A percentile compares a stretch with the other conserved stretches of the same genome.
phyloP scores from a whole-genome alignment of 768 basidiomycete species.

The Neoboletus brunneissimus region DNA sequence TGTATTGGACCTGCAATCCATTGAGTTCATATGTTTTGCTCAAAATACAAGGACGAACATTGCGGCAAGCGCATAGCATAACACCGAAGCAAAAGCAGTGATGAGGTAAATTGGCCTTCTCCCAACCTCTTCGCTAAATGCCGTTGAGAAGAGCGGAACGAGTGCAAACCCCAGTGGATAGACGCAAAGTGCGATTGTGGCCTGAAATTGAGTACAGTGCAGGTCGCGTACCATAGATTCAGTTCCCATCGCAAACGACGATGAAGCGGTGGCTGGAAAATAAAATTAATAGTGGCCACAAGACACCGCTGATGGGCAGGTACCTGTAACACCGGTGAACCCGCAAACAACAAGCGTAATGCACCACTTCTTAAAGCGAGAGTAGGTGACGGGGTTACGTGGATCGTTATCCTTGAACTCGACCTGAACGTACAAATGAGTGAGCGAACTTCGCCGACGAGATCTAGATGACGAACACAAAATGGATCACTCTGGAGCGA shows the following conservation, averaged over 20 bases:
- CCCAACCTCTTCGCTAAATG: slow-evolving; percentile 71
- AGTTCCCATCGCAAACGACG: slow-evolving; percentile 54
- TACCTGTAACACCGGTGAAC: slow-evolving; percentile 30
- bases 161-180: slow-evolving; percentile 62
- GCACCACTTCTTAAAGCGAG: slow-evolving; percentile 39
- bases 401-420: slow-evolving; percentile 37
- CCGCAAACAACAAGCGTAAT: slow-evolving; percentile 33
- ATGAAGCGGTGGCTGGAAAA: slow-evolving; percentile 46
- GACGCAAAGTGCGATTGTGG: slow-evolving; percentile 47
- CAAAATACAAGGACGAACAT: slow-evolving; percentile 14
- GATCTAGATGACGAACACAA: slow-evolving; percentile 11
- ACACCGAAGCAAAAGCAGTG: slow-evolving; percentile 44
- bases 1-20: slow-evolving; percentile 33
- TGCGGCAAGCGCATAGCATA: slow-evolving; percentile 38
- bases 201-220: slow-evolving; percentile 43
- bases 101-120: slow-evolving; percentile 55
- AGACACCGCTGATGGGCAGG: not conserved
- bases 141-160: slow-evolving; percentile 59
- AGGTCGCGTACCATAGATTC: slow-evolving; percentile 50
- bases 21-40: not conserved
- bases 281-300: not conserved
- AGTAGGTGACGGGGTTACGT: slow-evolving; percentile 39
- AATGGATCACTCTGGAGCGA: slow-evolving; percentile 2
- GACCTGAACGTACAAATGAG: slow-evolving; percentile 25
- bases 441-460: not conserved